Evolutionary conservation across 148 eudicot genomes (phyloP), one percentile per base, ranked within the genome.

Genomic region (Amaranthus cruentus): DNA sequence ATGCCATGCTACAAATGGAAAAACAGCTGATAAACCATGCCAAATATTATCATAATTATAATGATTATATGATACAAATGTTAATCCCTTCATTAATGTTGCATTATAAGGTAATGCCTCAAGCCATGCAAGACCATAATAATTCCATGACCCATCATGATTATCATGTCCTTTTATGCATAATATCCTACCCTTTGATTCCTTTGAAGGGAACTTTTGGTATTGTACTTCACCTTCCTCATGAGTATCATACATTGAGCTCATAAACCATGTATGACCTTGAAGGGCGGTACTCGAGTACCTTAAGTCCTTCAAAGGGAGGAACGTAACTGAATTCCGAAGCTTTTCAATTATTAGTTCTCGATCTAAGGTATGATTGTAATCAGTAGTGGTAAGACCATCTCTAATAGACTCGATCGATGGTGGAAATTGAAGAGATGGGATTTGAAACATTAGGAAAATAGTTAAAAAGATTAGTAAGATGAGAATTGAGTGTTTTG

Each of bases 251-350:
- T 82, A 75, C 77, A 84, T 42, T 66, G 94, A 83, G 75, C 97
- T 91, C 97, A 91, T 91, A 91, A 91, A 91, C 97, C 91, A 91
- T 21, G 97, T 91, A 83, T 91, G 97, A 47, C 90, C 97, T 13
- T 68, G 68, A 1, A 64, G 83, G 54, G 97, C 85, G 4, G 84
- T 21, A 6, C 64, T 54, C 1, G 88, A 2, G 73, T 75, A 91
- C 14, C 94, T 76, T 44, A 91, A 73, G 81, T 91, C 97, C 68
- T 89, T 91, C 3, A 91, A 63, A 2, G 94, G 97, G 38, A 91
- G 87, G 55, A 89, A 91, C 2, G 92, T 89, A 77, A 91, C 88
- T 2, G 85, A 69, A 2, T 66, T 61, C 0, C 83, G 84, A 38
- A 91, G 87, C 66, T 77, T 86, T n/a, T 84, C 78, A 6, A 21